Evolutionary conservation across 768 basidiomycete genomes (phyloP).

Genomic region (Collybia sordida): DNA sequence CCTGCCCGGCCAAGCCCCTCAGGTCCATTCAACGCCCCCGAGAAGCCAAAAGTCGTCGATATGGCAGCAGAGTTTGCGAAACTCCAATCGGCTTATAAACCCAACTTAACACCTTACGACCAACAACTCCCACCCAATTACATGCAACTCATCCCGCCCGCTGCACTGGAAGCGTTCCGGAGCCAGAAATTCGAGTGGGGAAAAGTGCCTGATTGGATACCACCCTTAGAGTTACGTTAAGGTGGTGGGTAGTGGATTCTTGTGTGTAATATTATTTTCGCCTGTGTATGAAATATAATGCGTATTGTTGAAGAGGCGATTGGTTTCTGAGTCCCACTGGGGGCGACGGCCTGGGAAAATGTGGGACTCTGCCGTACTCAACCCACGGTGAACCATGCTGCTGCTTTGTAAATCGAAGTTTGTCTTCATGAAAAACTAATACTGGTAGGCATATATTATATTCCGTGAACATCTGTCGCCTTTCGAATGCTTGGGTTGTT

Average conservation of each 20-base stretch:
- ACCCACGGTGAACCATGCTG: no score
- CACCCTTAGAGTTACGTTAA: constrained; percentile 60
- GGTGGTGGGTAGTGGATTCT: not conserved
- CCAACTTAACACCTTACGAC: constrained; percentile 56
- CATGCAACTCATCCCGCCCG: constrained; percentile 48
- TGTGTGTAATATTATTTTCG: not conserved
- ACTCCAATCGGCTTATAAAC: constrained; percentile 34
- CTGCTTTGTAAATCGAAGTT: no score
- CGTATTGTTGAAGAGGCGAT: not conserved
- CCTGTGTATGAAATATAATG: not conserved
- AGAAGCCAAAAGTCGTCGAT: not conserved
- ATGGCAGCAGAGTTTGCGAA: constrained; percentile 25
- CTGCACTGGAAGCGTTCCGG: constrained; percentile 52
- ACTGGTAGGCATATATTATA: no score
- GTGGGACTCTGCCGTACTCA: no score
- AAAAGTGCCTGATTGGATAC: constrained; percentile 72
- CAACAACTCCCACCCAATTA: constrained; percentile 59
- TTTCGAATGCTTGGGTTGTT: no score
- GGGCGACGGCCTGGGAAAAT: no score
- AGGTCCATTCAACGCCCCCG: no score
- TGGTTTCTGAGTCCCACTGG: no score
- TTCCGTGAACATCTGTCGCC: no score
- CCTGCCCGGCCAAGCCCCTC: not conserved
- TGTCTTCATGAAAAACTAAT: no score
- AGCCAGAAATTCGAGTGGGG: constrained; percentile 62